These are phyloP conservation scores for Globisporangium carolinianum DNA, from an alignment of 352 stramenopile genomes.

Conservation along the genomic window DNA sequence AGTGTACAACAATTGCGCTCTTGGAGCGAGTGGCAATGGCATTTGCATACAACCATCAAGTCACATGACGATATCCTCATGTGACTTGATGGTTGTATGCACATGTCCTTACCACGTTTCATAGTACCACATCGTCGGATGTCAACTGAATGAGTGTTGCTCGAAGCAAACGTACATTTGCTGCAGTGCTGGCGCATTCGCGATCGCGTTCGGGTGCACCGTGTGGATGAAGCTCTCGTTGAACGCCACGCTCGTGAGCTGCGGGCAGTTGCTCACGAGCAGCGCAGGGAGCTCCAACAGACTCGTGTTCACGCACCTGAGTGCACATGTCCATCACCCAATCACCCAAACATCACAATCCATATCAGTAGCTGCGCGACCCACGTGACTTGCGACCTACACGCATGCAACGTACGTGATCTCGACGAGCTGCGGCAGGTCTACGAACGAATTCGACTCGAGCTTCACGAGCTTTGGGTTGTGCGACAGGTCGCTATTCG, in stretches of 20 bases:
- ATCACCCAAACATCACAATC: background rate
- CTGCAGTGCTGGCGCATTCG: conserved; percentile 31
- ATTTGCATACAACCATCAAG: background rate
- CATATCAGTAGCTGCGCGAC: background rate
- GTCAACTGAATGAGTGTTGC: no score
- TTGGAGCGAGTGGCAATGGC: background rate
- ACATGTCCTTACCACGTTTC: no score
- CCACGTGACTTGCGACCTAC: background rate
- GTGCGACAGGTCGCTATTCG: conserved; percentile 37
- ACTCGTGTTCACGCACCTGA: conserved; percentile 34
- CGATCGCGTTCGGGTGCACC: conserved; percentile 20
- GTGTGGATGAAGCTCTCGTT: conserved; percentile 27
- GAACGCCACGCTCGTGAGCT: conserved; percentile 31
- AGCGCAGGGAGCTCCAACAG: conserved; percentile 23
- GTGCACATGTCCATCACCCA: background rate
- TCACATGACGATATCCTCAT: background rate
- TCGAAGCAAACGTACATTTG: conserved; percentile 21
- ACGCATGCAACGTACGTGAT: conserved; percentile 24
- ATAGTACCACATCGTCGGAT: no score
- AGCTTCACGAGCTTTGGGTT: conserved; percentile 46
- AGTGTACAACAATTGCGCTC: no score
- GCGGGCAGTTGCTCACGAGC: conserved; percentile 30
- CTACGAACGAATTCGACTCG: conserved; percentile 36
- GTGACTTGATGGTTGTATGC: background rate
- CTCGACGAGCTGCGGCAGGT: conserved; percentile 29